Base-by-base conservation (phyloP, 352 stramenopile genomes). In the Aphanomyces cochlioides region DNA sequence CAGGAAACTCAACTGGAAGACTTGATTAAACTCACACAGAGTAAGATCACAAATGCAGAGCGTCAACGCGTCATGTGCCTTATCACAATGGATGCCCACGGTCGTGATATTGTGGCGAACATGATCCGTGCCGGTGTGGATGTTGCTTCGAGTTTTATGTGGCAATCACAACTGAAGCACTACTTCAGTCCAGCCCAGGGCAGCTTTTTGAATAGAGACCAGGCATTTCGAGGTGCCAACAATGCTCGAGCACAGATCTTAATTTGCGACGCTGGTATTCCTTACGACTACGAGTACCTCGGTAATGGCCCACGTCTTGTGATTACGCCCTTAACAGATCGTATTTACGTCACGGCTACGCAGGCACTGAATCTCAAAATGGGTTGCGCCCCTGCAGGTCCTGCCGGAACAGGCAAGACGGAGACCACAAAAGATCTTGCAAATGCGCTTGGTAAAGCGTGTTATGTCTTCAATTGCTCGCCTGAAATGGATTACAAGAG, bases 261-360 rank as follows among this genome's bases (percentile, higher is more conserved):
- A 6, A 98, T 98, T 65, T 95, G 86, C 66, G 92, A 97, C 71
- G 95, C 95, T 28, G 89, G 90, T 36, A 90, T 98, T 71, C 90
- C 93, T 10, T 98, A 98, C 73, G 93, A 98, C 74, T 98, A 98
- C 79, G 95, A 98, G 72, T 98, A 98, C 76, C 79, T 98, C 0
- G 95, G 95, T 37, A 98, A 98, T 72, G 92, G 95, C 0, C 88
- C 92, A 17, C 84, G 95, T 2, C 81, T 98, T 15, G 95, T 98
- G 57, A 98, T 98, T 72, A 98, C 95, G 19, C 93, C 95, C 10
- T 75, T 98, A 13, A 98, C 95, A 19, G 95, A 98, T 89, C 90
- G 95, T 63, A 98, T 98, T 63, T 98, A 98, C 77, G 92, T 98
- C 57, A 98, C 93, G 15, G 93, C 94, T 10, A 98, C 95, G 10